Conservation (phyloP, 2,329 filamentous ascomycete genomes). For the Paecilomyces formosus region DNA sequence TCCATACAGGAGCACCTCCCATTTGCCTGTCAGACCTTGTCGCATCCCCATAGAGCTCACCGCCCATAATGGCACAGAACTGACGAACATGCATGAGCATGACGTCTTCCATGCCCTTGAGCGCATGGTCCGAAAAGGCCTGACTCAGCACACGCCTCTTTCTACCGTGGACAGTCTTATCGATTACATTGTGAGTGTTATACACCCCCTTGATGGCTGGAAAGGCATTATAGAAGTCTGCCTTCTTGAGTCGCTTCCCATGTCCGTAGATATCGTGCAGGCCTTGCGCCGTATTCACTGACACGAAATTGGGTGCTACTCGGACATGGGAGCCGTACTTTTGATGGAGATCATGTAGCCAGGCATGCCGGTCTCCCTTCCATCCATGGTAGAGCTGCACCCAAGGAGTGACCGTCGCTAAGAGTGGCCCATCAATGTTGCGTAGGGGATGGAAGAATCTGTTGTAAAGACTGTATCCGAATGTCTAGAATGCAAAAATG, state of each 20-base stretch:
- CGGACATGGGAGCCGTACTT: slow-evolving; percentile 65
- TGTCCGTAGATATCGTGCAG: slow-evolving; percentile 34
- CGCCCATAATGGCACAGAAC: slow-evolving; percentile 44
- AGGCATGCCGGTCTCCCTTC: slow-evolving; percentile 66
- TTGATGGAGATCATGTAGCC: slow-evolving; percentile 63
- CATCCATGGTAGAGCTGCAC: slow-evolving; percentile 67
- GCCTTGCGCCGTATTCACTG: slow-evolving; percentile 65
- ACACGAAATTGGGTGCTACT: slow-evolving; percentile 69
- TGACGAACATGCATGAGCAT: slow-evolving; percentile 59
- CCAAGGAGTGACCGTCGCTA: slow-evolving; percentile 29
- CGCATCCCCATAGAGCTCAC: slow-evolving; percentile 9
- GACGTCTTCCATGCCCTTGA: slow-evolving; percentile 62
- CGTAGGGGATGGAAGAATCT: slow-evolving; percentile 28
- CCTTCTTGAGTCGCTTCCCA: slow-evolving; percentile 45
- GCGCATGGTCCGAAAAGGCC: slow-evolving; percentile 60
- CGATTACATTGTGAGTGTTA: slow-evolving; percentile 66
- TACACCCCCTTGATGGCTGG: slow-evolving; percentile 56
- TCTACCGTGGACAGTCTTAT: slow-evolving; percentile 61
- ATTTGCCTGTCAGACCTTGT: slow-evolving; percentile 5
- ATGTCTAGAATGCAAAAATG: slow-evolving; percentile 10
- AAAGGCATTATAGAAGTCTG: slow-evolving; percentile 67
- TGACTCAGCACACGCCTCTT: slow-evolving; percentile 66
- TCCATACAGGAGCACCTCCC: slow-evolving; percentile 20
- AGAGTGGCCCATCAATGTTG: slow-evolving; percentile 22
- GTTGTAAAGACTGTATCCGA: slow-evolving; percentile 25